Evolutionary conservation across 106 monocot species (phyloP), one percentile per base, ranked within the genome.

Genomic region (Cymbidium sinense): DNA sequence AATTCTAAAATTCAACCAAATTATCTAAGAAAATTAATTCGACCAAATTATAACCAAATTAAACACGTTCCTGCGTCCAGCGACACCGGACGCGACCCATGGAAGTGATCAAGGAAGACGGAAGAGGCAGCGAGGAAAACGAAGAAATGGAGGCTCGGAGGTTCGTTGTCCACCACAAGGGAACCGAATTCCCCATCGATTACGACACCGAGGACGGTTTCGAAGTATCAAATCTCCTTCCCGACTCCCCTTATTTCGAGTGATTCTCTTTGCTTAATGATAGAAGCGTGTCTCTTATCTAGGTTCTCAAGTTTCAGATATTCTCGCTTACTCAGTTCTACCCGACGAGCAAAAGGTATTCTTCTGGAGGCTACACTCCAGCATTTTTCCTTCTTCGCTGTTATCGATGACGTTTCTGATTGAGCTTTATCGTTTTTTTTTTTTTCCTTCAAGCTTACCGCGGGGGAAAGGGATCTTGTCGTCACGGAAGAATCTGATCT

Each of bases 261-360:
- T 7, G 17, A 23, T 10, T n/a, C n/a, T n/a, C n/a, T 50, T 33
- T 61, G 15, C 70, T 29, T 71, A 5, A 21, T 44, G 72, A 64
- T 37, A 7, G 37, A 35, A 71, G 71, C 4, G 17, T 39, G 37
- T 71, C 39, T 71, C 33, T 67, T 71, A 37, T 71, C 18, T 39
- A 93, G 93, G 80, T 93, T 50, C 91, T 96, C 73, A 84, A 89
- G 58, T 81, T 86, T 80, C 96, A 96, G 86, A 89, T 96, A 73
- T 96, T 89, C 82, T 96, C 96, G 20, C 78, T 96, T 25, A 96
- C 96, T 88, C 91, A 23, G 81, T 93, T 55, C 80, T 69, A n/a
- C 96, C 96, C 44, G 96, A 93, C 7, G 79, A 89, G 33, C 96
- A 93, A 43, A 84, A 93, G 86, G 91, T 93, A 27, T 76, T 47